Base-by-base conservation (phyloP, 345 rosid species). In the Turritis glabra region DNA sequence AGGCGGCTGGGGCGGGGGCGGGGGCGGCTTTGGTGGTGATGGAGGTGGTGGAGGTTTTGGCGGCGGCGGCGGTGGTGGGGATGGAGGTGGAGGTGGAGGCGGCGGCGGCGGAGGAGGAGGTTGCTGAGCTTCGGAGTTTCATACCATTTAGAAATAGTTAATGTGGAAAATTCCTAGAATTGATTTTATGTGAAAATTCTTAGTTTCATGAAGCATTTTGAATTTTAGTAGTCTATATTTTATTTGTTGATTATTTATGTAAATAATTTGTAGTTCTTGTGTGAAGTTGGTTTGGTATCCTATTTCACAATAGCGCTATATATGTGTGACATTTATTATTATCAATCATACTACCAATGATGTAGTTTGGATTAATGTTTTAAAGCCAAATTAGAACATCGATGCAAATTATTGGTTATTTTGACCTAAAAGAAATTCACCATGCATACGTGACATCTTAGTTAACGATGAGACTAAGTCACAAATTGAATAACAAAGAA, bases 91-190 rank as follows among this genome's bases (percentile, higher is more conserved):
- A 1, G 71, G 38, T 7, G 8, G 59, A 1, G 72, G 21, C 0
- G 61, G 54, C 1, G 74, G 66, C 0, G 75, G 75, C 27, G 73
- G 73, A 0, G 73, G 74, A 54, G 75, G 75, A 26, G 67, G 72
- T 26, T 74, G 58, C 15, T 66, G 73, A 74, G 30, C 40, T 64
- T 52, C 11, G 62, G 50, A 27, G 41, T 38, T 27, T 62, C 8
- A 13, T 27, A 61, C 14, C 33, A 19, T 19, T 9, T 52, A 38
- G 8, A 61, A 50, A 26, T n/a, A 18, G 26, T 60, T 7, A 4
- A 35, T 25, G 5, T 2, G n/a, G n/a, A n/a, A n/a, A n/a, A n/a
- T n/a, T n/a, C n/a, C n/a, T n/a, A n/a, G n/a, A n/a, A n/a, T 22
- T 13, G 15, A 1, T 32, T 58, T 43, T 22, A 5, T 44, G 14